Evolutionary conservation across 169 alveolate genomes (phyloP), one percentile per base, ranked within the genome.

Genomic region (Cryptosporidium canis): DNA sequence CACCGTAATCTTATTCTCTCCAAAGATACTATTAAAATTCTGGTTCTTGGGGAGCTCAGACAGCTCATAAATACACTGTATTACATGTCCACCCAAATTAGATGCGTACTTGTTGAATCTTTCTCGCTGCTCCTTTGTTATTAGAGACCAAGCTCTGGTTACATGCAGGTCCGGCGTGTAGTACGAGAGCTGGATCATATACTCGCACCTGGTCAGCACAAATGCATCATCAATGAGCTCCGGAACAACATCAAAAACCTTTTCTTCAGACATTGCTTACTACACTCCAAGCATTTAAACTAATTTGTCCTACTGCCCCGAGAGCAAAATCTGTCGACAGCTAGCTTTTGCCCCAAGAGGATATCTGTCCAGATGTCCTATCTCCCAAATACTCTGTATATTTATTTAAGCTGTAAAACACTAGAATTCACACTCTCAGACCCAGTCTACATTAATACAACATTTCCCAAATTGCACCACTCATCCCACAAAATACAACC

Each of bases 111-210:
- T 58, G n/a, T 85, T 90, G 82, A 94, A 94, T 7, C 77, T 33
- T 1, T 65, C 92, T 33, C 90, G 92, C 33, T 90, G 90, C 2
- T 87, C 95, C 27, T 70, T 45, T 7, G 93, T 67, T 61, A 87
- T 91, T 39, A 94, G 72, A 55, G 67, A 63, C 94, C 96, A 91
- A 5, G 91, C 95, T 47, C 93, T 90, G 41, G 92, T 85, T 41
- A 94, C 91, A 83, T 94, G 96, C 55, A 94, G 87, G 47, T 94
- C 96, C 16, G 96, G 90, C 3, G 96, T 94, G 85, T 70, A 90
- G 56, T 84, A 94, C 29, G 96, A 93, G 43, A 93, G 92, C 90
- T 94, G 96, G 44, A 93, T 82, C 84, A 93, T 92, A 85, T 94
- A 92, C 90, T 94, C 96, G 90, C 94, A 90, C 35, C 85, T 82